Conservation (phyloP, 345 rosid genomes). For the Salix caprea region DNA sequence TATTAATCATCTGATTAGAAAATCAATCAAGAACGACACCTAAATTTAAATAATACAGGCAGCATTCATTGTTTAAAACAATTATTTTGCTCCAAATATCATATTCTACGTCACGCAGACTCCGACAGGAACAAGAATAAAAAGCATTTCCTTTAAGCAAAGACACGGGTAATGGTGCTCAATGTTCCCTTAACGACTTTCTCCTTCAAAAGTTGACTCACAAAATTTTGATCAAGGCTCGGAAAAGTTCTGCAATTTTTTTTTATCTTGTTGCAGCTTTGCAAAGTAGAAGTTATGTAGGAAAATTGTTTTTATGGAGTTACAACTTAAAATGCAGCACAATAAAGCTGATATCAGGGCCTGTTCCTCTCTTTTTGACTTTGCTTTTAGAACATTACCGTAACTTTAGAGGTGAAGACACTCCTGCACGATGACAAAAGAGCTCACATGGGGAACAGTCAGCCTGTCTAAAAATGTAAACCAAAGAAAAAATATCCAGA, state of each 20-base stretch:
- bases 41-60: not conserved
- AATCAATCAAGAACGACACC: not conserved
- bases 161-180: slow-evolving; percentile 4
- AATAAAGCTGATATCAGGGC: not conserved
- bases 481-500: not conserved
- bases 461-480: not conserved
- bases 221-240: not conserved
- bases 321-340: not conserved
- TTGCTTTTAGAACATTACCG: not conserved
- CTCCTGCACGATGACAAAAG: not conserved
- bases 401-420: not conserved
- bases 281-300: not conserved
- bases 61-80: not conserved
- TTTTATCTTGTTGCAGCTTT: not conserved
- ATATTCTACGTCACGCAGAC: not conserved
- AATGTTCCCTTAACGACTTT: not conserved
- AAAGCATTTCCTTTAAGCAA: not conserved
- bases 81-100: not conserved
- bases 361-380: not conserved
- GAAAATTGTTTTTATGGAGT: not conserved
- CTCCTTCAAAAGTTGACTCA: not conserved
- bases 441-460: not conserved
- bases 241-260: not conserved
- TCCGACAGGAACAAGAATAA: not conserved
- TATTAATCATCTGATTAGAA: slow-evolving; percentile 7